Percentiles rank a stretch among this genome's conserved stretches.
Evolutionary conservation across 2,329 filamentous ascomycete genomes (phyloP).

Genomic region (Fusarium protoensiforme): DNA sequence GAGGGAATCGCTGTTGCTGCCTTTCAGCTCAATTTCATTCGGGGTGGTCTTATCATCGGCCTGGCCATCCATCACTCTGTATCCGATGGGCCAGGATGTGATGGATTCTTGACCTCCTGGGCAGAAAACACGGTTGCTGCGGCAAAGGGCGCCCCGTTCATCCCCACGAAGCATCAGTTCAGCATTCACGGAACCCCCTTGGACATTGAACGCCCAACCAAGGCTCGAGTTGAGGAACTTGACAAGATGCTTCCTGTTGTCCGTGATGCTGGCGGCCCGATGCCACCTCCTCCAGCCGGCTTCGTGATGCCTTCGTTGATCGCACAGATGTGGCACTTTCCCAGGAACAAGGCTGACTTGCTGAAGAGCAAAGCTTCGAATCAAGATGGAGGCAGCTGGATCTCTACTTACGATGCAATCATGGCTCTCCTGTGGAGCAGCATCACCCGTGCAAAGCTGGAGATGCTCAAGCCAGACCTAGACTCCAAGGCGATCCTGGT

Average conservation of each 20-base stretch:
- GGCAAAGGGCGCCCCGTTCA: background rate
- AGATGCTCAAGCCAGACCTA: constrained; percentile 6
- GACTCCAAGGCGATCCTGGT: constrained; percentile 12
- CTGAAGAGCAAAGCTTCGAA: constrained; percentile 7
- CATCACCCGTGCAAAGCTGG: constrained; percentile 10
- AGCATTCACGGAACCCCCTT: background rate
- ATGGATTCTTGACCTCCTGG: constrained; percentile 18
- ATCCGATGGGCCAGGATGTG: constrained; percentile 23
- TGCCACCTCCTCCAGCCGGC: constrained; percentile 7
- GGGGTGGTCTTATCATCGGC: constrained; percentile 15
- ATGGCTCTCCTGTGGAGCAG: constrained; percentile 22
- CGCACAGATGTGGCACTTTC: constrained; percentile 21
- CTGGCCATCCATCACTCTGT: constrained; percentile 20
- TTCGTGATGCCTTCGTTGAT: constrained; percentile 22
- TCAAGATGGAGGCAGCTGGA: constrained; percentile 1
- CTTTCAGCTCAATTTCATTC: constrained; percentile 22
- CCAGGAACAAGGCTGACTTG: constrained; percentile 2
- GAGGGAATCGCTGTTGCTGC: constrained; percentile 3
- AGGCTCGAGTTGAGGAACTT: background rate
- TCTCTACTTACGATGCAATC: constrained; percentile 26
- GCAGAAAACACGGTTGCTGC: constrained; percentile 1
- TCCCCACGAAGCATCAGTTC: background rate
- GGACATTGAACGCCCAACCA: background rate
- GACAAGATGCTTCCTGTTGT: background rate
- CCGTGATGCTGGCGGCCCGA: constrained; percentile 12